Percentiles rank a stretch among this genome's conserved stretches.
These are phyloP conservation scores for Saccharomycopsis sp. DNA, from an alignment of 805 yeast genomes.

Conservation along the genomic window DNA sequence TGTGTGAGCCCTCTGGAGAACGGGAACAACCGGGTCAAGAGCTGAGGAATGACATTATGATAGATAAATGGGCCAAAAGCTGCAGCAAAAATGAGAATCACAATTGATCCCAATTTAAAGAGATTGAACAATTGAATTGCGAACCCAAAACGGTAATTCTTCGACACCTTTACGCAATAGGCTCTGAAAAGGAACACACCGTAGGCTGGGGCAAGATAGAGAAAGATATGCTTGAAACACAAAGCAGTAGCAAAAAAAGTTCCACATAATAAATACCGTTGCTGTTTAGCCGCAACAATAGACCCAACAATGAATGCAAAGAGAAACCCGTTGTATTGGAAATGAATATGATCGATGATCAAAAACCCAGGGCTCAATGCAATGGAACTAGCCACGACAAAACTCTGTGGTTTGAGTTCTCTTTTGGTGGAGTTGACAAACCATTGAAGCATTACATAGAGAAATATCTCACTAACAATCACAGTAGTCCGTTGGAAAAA, in stretches of 20 bases:
- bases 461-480: slow-evolving; percentile 62
- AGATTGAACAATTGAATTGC: slow-evolving; percentile 49
- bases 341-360: slow-evolving; percentile 91
- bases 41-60: slow-evolving; percentile 53
- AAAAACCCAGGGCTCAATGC: slow-evolving; percentile 85
- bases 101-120: slow-evolving; percentile 56
- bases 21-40: slow-evolving; percentile 74
- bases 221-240: slow-evolving; percentile 91
- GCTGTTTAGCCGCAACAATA: slow-evolving; percentile 60
- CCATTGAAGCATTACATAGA: slow-evolving; percentile 67
- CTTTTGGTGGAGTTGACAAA: slow-evolving; percentile 46
- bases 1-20: slow-evolving; percentile 93
- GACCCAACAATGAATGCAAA: slow-evolving; percentile 76
- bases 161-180: slow-evolving; percentile 49
- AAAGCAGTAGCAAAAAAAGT: slow-evolving; percentile 66
- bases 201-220: slow-evolving; percentile 92
- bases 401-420: slow-evolving; percentile 37
- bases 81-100: slow-evolving; percentile 49
- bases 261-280: slow-evolving; percentile 54
- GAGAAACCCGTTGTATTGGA: slow-evolving; percentile 93
- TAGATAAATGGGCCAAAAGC: slow-evolving; percentile 79
- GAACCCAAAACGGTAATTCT: slow-evolving; percentile 20
- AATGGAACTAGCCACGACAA: slow-evolving; percentile 75
- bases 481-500: slow-evolving; percentile 81
- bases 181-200: slow-evolving; percentile 70